Evolutionary conservation across 1,139 yeast genomes (phyloP).

Genomic region (Scheffersomyces cryptocercus): DNA sequence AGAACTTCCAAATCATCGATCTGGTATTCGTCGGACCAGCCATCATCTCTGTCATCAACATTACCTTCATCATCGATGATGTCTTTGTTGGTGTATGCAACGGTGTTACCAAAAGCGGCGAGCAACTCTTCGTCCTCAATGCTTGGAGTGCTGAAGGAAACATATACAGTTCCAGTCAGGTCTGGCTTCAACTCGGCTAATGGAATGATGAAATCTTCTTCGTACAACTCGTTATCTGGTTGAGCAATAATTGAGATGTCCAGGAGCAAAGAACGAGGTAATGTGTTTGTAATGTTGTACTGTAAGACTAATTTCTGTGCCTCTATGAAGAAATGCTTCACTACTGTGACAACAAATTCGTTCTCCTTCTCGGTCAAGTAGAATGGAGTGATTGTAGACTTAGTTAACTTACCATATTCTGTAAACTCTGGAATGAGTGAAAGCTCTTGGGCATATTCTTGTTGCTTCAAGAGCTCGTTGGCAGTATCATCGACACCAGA

Average conservation of each 20-base stretch:
- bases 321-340: slow-evolving; percentile 73
- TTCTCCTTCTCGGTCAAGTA: slow-evolving; percentile 90
- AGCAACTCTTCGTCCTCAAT: slow-evolving; percentile 41
- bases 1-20: slow-evolving; percentile 75
- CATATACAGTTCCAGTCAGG: slow-evolving; percentile 73
- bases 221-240: slow-evolving; percentile 59
- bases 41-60: slow-evolving; percentile 70
- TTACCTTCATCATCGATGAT: slow-evolving; percentile 75
- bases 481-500: slow-evolving; percentile 28
- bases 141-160: slow-evolving; percentile 65
- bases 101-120: slow-evolving; percentile 64
- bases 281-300: slow-evolving; percentile 82
- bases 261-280: slow-evolving; percentile 74
- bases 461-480: slow-evolving; percentile 50
- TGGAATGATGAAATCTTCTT: slow-evolving; percentile 75
- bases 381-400: slow-evolving; percentile 60
- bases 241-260: slow-evolving; percentile 75
- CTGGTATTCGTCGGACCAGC: slow-evolving; percentile 91
- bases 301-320: slow-evolving; percentile 78
- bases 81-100: slow-evolving; percentile 79
- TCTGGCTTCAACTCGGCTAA: slow-evolving; percentile 73
- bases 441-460: slow-evolving; percentile 68
- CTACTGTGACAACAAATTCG: slow-evolving; percentile 84
- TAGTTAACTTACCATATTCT: slow-evolving; percentile 71
- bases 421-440: slow-evolving; percentile 68